Evolutionary conservation across 2,329 filamentous ascomycete genomes (phyloP).

Genomic region (Dothistroma pini): DNA sequence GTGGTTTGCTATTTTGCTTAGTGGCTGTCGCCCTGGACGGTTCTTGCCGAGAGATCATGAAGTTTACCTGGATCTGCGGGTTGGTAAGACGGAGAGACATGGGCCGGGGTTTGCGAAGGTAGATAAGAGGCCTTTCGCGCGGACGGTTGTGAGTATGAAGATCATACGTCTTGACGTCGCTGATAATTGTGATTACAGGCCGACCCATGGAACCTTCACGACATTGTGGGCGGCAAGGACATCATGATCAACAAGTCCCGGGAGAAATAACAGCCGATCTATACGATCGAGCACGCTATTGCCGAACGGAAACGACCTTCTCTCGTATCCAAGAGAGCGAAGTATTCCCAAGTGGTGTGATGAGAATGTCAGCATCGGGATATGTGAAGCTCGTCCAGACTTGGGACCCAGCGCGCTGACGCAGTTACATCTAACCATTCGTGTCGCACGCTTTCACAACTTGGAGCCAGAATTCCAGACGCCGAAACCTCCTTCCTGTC

Average conservation of each 20-base stretch:
- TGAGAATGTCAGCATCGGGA: no score
- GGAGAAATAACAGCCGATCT: conserved; percentile 24
- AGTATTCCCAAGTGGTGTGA: background rate
- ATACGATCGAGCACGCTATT: background rate
- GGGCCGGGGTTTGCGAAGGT: conserved; percentile 31
- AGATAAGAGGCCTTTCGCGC: conserved; percentile 25
- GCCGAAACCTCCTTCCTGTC: no score
- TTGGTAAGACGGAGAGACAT: conserved; percentile 49
- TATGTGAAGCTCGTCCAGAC: background rate
- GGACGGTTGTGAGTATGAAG: conserved; percentile 23
- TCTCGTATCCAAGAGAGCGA: background rate
- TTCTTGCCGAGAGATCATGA: conserved; percentile 49
- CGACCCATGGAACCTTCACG: conserved; percentile 32
- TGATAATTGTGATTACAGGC: background rate
- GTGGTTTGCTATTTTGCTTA: conserved; percentile 49
- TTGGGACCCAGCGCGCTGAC: background rate
- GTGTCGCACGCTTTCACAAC: no score
- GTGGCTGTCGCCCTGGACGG: conserved; percentile 50
- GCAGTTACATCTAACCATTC: no score
- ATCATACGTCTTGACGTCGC: no score
- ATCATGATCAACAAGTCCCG: conserved; percentile 27
- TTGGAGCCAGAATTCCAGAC: no score
- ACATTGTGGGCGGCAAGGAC: conserved; percentile 24
- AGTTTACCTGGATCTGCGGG: conserved; percentile 46
- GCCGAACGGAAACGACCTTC: background rate